Evolutionary conservation across 148 eudicot genomes (phyloP).

Genomic region (Heliosperma pusillum): DNA sequence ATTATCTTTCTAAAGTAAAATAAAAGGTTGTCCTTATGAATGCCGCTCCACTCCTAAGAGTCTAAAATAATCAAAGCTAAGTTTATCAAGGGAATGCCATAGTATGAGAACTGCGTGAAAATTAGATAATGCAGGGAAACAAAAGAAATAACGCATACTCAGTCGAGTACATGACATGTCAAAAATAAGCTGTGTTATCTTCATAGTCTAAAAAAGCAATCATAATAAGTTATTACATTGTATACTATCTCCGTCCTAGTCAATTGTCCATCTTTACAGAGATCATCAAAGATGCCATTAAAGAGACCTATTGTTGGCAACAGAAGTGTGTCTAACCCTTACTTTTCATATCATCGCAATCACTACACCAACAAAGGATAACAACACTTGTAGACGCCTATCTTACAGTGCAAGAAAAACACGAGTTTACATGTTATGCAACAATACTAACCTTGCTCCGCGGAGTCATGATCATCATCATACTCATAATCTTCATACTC

Average conservation of each 20-base stretch:
- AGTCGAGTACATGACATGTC: not conserved
- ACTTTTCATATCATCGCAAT: not conserved
- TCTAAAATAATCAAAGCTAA: not conserved
- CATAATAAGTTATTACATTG: not conserved
- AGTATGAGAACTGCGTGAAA: not conserved
- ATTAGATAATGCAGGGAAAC: not conserved
- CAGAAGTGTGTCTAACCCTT: not conserved
- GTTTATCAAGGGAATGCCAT: not conserved
- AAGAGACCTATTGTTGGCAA: not conserved
- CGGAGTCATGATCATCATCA: slow-evolving; percentile 40
- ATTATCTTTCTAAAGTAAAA: not conserved
- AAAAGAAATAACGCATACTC: not conserved
- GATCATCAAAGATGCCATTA: not conserved
- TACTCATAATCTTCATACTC: slow-evolving; percentile 46
- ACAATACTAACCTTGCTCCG: slow-evolving; percentile 45
- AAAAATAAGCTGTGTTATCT: not conserved
- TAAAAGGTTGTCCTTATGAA: not conserved
- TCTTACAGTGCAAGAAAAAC: not conserved
- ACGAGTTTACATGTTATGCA: not conserved
- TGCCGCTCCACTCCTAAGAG: not conserved
- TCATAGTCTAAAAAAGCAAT: not conserved
- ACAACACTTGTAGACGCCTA: not conserved
- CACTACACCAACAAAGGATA: not conserved
- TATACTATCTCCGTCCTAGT: not conserved
- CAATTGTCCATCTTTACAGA: too few relatives aligned